A percentile compares a stretch with the other conserved stretches of the same genome.
Conservation (phyloP, 2,329 filamentous ascomycete species). For the Fusarium pininemorale region DNA sequence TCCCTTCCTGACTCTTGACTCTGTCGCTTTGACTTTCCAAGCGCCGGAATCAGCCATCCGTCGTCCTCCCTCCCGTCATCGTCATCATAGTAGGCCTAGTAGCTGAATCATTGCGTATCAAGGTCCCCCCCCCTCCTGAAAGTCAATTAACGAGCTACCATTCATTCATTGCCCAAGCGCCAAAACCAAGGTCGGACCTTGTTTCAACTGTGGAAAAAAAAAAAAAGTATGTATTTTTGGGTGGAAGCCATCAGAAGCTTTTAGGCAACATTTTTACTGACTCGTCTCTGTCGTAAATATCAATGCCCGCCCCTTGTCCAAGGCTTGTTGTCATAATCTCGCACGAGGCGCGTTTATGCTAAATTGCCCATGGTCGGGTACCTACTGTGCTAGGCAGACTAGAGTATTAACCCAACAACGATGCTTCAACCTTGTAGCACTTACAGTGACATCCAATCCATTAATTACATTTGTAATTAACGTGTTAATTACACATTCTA, state of each 20-base stretch:
- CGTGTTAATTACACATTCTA: background rate
- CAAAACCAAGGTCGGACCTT: slow-evolving; percentile 9
- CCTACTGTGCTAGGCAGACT: too few species aligned
- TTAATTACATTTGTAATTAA: background rate
- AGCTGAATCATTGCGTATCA: slow-evolving; percentile 11
- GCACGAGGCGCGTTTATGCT: slow-evolving; percentile 26
- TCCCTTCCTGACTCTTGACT: background rate
- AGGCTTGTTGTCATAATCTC: slow-evolving; percentile 20
- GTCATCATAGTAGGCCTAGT: slow-evolving; percentile 15
- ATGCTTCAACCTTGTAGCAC: slow-evolving; percentile 1
- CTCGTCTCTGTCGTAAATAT: slow-evolving; percentile 3
- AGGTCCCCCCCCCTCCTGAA: slow-evolving; percentile 15
- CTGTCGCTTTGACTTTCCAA: background rate
- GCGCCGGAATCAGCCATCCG: slow-evolving; percentile 13
- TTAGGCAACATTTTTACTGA: slow-evolving; percentile 6
- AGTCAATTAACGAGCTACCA: slow-evolving; percentile 18
- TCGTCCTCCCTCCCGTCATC: background rate
- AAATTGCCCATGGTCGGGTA: background rate
- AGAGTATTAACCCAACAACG: slow-evolving; percentile 18
- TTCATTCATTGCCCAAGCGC: background rate
- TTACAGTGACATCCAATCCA: background rate
- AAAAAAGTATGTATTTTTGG: background rate
- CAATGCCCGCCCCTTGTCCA: background rate
- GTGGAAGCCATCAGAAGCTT: background rate
- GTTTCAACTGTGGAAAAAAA: background rate